Percentiles rank a stretch among this genome's conserved stretches.
These are phyloP conservation scores for Leccinum subgranulosum DNA, from an alignment of 768 basidiomycete genomes.

Conservation along the genomic window DNA sequence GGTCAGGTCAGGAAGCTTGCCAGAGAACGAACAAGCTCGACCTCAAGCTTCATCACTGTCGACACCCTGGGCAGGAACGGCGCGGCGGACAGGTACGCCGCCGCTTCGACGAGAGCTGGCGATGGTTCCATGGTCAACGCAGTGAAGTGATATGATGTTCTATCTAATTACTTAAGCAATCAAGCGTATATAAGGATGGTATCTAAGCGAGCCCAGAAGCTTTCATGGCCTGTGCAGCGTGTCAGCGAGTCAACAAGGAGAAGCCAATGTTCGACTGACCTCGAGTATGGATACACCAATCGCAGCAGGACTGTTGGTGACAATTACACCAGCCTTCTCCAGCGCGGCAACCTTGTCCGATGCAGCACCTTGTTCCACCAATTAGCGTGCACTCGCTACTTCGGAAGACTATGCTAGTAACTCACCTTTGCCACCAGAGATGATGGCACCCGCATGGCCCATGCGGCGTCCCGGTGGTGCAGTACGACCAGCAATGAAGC, in stretches of 20 bases:
- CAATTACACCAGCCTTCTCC: slow-evolving; percentile 87
- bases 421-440: slow-evolving; percentile 93
- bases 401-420: background rate
- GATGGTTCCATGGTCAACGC: slow-evolving; percentile 32
- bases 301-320: slow-evolving; percentile 93
- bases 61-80: slow-evolving; percentile 55
- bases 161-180: slow-evolving; percentile 38
- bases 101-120: slow-evolving; percentile 55
- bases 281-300: slow-evolving; percentile 89
- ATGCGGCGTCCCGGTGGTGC: slow-evolving; percentile 97
- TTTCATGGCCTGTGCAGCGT: slow-evolving; percentile 61
- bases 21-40: slow-evolving; percentile 32
- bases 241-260: slow-evolving; percentile 4
- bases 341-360: slow-evolving; percentile 91
- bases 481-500: slow-evolving; percentile 96
- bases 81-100: slow-evolving; percentile 57
- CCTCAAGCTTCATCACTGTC: slow-evolving; percentile 71
- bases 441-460: slow-evolving; percentile 98
- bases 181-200: slow-evolving; percentile 15
- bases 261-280: slow-evolving; percentile 41
- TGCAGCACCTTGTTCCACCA: slow-evolving; percentile 63
- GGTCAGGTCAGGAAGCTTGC: slow-evolving; percentile 14
- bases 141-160: background rate
- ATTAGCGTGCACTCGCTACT: background rate
- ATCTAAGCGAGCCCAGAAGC: slow-evolving; percentile 66